Percentiles rank a stretch among this genome's conserved stretches.
Evolutionary conservation across 192 early-diverging fungal species (phyloP).

Genomic region (Rhizoclosmatium sp.): DNA sequence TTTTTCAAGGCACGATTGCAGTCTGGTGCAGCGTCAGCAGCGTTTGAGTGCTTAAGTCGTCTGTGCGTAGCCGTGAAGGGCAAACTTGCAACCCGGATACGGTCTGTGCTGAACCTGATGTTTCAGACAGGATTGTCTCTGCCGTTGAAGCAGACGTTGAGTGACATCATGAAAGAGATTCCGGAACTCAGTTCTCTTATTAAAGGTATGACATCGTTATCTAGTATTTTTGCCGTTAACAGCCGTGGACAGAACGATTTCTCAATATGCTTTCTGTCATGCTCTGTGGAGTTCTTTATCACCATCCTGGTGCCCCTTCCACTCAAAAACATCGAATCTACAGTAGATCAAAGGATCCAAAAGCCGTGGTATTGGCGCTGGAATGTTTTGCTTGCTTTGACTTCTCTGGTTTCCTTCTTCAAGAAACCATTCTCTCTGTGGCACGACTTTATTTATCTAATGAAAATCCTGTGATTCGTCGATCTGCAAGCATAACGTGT

Average conservation of each 20-base stretch:
- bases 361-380: constrained; percentile 81
- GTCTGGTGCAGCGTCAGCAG: constrained; percentile 31
- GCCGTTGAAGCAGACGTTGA: constrained; percentile 77
- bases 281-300: constrained; percentile 82
- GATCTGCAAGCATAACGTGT: constrained; percentile 84
- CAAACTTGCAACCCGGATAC: constrained; percentile 54
- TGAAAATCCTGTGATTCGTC: constrained; percentile 76
- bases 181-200: constrained; percentile 81
- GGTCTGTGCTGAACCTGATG: constrained; percentile 89
- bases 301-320: constrained; percentile 70
- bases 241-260: constrained; percentile 67
- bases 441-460: constrained; percentile 83
- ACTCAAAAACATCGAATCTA: background rate
- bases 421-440: constrained; percentile 86
- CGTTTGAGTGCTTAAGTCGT: constrained; percentile 87
- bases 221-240: background rate
- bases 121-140: constrained; percentile 87
- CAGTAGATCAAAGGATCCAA: constrained; percentile 30
- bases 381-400: constrained; percentile 84
- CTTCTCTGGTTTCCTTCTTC: constrained; percentile 72
- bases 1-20: constrained; percentile 52
- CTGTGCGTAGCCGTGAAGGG: constrained; percentile 87
- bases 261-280: constrained; percentile 89
- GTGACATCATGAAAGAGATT: constrained; percentile 80
- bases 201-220: constrained; percentile 69